phyloP scores from a whole-genome alignment of 1,139 yeast species.

The Sugiyamaella paludigena region DNA sequence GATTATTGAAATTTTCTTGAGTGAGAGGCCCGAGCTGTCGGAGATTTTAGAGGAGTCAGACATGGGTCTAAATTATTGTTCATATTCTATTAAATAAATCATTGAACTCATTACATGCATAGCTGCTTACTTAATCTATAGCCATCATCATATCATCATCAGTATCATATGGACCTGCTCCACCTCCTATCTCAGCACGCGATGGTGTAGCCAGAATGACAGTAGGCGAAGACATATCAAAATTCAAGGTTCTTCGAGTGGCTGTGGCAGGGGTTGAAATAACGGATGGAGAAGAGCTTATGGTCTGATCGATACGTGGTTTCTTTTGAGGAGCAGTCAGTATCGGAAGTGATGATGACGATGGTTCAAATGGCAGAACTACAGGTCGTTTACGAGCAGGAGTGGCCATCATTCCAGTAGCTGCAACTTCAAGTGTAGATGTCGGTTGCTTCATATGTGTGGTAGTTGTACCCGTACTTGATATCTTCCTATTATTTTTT shows the following conservation, averaged over 20 bases:
- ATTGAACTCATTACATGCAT: background rate
- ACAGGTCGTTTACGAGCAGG: constrained; percentile 17
- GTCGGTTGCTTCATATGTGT: constrained; percentile 3
- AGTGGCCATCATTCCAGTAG: constrained; percentile 15
- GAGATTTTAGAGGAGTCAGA: no score
- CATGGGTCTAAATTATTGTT: no score
- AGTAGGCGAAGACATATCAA: constrained; percentile 6
- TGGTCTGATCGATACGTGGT: background rate
- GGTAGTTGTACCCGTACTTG: constrained; percentile 4
- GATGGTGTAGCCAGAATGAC: constrained; percentile 8
- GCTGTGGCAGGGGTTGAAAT: constrained; percentile 8
- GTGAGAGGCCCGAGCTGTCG: no score
- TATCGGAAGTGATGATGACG: background rate
- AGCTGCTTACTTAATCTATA: background rate
- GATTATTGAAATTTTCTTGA: no score
- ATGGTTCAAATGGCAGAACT: constrained; percentile 5
- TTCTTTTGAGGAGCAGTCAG: constrained; percentile 12
- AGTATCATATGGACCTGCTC: constrained; percentile 6
- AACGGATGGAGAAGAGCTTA: constrained; percentile 9
- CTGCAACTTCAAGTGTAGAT: constrained; percentile 13
- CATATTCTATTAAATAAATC: constrained; percentile 1
- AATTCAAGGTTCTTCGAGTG: constrained; percentile 4
- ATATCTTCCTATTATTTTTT: constrained; percentile 6
- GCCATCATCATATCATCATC: constrained; percentile 11
- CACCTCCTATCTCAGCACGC: background rate